Conservation (phyloP, 148 eudicot species). For the Spergularia marina region DNA sequence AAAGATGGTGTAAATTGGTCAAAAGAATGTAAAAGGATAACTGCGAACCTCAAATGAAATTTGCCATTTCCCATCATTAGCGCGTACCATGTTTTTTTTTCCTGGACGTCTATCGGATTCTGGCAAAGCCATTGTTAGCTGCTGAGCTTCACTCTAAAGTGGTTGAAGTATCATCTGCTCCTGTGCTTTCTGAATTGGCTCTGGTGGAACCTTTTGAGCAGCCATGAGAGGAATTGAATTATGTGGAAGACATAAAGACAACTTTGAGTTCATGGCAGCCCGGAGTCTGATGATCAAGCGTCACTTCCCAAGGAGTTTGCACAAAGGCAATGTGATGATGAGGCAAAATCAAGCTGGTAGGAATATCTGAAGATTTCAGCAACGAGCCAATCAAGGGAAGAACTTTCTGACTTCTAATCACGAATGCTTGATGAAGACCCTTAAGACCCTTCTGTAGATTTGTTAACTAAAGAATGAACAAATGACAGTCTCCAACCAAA, state of each 20-base stretch:
- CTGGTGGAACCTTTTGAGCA: background rate
- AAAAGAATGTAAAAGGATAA: background rate
- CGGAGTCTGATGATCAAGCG: background rate
- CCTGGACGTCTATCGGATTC: background rate
- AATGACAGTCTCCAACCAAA: background rate
- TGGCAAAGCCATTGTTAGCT: no score
- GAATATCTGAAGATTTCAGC: background rate
- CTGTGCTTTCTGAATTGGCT: background rate
- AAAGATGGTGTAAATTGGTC: no score
- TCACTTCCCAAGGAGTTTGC: constrained; percentile 2
- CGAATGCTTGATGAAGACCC: background rate
- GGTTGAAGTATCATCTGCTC: background rate
- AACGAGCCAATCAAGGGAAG: no score
- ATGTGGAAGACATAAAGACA: background rate
- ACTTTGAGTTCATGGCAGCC: background rate
- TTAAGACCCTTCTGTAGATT: background rate
- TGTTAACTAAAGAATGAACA: constrained; percentile 2
- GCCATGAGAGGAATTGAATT: background rate
- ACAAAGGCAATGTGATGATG: background rate
- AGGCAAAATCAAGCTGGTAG: background rate
- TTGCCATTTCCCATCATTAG: background rate
- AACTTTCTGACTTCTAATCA: background rate
- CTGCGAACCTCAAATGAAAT: background rate
- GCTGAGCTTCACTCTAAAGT: background rate
- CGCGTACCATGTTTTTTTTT: background rate